phyloP scores from a whole-genome alignment of 164 flowering plant species.

The Kingdonia uniflora region DNA sequence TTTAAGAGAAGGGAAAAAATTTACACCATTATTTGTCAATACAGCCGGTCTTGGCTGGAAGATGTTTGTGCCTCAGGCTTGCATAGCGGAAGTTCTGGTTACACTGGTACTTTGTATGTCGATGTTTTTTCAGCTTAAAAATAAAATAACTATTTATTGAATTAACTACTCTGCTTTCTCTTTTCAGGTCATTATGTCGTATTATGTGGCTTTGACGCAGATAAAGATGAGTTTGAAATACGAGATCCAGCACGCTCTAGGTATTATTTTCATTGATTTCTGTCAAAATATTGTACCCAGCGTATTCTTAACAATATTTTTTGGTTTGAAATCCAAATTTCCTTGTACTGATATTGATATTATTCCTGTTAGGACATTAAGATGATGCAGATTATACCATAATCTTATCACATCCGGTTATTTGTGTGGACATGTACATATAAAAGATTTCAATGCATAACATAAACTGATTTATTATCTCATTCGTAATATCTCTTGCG shows the following conservation, averaged over 20 bases:
- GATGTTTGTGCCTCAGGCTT: slow-evolving; percentile 44
- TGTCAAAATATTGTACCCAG: not conserved
- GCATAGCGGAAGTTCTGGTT: slow-evolving; percentile 29
- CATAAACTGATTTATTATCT: no score
- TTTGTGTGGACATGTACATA: no score
- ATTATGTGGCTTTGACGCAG: slow-evolving; percentile 83
- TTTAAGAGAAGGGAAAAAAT: not conserved
- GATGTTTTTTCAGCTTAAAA: no score
- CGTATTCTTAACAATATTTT: not conserved
- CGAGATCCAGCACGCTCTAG: slow-evolving; percentile 92
- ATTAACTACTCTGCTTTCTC: slow-evolving; percentile 1
- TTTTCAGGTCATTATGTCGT: slow-evolving; percentile 78
- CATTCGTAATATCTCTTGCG: no score
- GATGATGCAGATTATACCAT: no score
- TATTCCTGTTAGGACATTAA: no score
- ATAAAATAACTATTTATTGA: no score
- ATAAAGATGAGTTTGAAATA: slow-evolving; percentile 75
- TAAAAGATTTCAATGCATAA: no score
- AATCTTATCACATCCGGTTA: no score
- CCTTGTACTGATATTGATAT: not conserved
- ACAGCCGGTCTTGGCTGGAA: slow-evolving; percentile 49
- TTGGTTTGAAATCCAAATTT: no score
- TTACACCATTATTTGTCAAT: slow-evolving; percentile 4
- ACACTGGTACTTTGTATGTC: no score
- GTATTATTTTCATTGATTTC: slow-evolving; percentile 22